Conservation (phyloP, 2,329 filamentous ascomycete species). For the Neonectria faginata region DNA sequence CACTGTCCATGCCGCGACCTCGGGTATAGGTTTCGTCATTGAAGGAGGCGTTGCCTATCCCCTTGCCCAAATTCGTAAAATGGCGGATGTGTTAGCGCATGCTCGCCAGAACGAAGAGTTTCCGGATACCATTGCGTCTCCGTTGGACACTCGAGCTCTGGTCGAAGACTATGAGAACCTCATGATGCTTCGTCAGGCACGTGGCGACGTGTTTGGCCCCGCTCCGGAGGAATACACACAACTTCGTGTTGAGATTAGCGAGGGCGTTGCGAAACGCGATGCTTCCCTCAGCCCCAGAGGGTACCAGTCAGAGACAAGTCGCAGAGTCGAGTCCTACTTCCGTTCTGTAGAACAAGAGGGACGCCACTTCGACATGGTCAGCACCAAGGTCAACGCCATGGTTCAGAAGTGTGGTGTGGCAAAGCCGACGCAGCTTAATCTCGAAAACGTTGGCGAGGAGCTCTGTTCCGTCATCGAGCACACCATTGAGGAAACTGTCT, state of each 20-base stretch:
- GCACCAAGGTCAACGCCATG: constrained; percentile 7
- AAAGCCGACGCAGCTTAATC: constrained; percentile 16
- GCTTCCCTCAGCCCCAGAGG: constrained; percentile 34
- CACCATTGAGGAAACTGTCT: constrained; percentile 49
- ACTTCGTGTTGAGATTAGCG: constrained; percentile 49
- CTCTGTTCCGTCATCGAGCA: constrained; percentile 49
- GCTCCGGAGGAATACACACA: constrained; percentile 40
- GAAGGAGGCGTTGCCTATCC: constrained; percentile 18
- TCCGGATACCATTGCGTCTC: constrained; percentile 47
- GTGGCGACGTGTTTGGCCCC: constrained; percentile 30
- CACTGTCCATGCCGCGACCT: not conserved
- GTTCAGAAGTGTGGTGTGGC: constrained; percentile 8
- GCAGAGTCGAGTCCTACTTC: constrained; percentile 43
- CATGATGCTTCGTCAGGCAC: constrained; percentile 44
- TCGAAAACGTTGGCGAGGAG: constrained; percentile 34
- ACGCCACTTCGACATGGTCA: constrained; percentile 33
- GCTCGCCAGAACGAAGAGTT: constrained; percentile 51
- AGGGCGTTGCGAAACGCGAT: constrained; percentile 53
- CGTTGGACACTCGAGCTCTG: constrained; percentile 42
- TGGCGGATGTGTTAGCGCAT: constrained; percentile 46
- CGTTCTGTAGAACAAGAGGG: constrained; percentile 43
- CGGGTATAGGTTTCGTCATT: not conserved
- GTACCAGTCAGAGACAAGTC: constrained; percentile 36
- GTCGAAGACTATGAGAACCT: constrained; percentile 51
- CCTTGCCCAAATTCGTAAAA: constrained; percentile 42